Evolutionary conservation across 768 basidiomycete species (phyloP), one percentile per base, ranked within the genome.

Genomic region (Mycena polygramma): DNA sequence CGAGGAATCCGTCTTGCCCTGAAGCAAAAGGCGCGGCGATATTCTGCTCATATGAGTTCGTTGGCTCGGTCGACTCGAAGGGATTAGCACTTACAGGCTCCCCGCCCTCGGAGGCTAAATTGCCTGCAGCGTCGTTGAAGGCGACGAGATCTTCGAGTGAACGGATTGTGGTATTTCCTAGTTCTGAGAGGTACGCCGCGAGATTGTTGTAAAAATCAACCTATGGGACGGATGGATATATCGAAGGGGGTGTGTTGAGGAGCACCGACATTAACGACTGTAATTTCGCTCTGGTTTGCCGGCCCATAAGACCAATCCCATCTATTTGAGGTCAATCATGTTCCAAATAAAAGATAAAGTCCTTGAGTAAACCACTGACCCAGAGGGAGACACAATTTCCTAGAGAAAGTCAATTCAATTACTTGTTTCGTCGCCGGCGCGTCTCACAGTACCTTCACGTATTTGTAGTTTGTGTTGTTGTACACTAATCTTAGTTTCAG

Each of bases 181-280:
- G 70, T 39, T 74, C 73, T 13, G 66, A 68, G 22, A 74, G 69
- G 41, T 74, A 74, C n/a, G 73, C 73, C 2, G 13, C 26, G 46
- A 74, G 35, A 22, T 74, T 69, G 41, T 74, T 74, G 63, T 74
- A 74, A n/a, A 71, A 71, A 39, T 70, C 69, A 7, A 73, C 68
- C 68, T 70, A 35, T 6, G 17, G 19, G 7, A 63, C 8, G 15
- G 39, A 24, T 19, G 20, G 1, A n/a, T 54, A 13, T 11, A 36
- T 6, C 22, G 35, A 46, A 19, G 41, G 15, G 22, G 7, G 11
- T 3, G 48, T 15, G 36, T 64, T 10, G 11, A 26, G 15, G 14
- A 15, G 22, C 17, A 49, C 58, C n/a, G 17, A 73, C 73, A 15
- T 74, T 71, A 41, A 74, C 73, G 17, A 74, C 67, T 0, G 73